Percentiles rank a stretch among this genome's conserved stretches.
These are phyloP conservation scores for Nemania sp. DNA, from an alignment of 2,329 filamentous ascomycete species.

Conservation along the genomic window DNA sequence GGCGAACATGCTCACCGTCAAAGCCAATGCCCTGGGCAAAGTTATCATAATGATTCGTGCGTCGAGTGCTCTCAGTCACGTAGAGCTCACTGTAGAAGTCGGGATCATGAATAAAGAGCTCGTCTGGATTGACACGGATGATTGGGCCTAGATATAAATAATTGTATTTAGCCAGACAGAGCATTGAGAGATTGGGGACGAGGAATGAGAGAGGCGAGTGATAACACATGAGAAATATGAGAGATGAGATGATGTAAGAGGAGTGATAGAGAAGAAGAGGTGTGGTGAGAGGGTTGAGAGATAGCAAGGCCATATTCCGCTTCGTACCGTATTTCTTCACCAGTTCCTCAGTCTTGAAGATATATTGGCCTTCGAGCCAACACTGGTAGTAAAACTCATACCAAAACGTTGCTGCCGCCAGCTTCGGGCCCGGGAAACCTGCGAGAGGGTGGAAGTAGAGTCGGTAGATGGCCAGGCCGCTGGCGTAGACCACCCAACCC, in stretches of 20 bases:
- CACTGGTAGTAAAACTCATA: slow-evolving; percentile 34
- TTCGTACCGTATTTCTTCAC: slow-evolving; percentile 40
- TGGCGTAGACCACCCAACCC: slow-evolving; percentile 9
- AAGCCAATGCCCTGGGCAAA: slow-evolving; percentile 27
- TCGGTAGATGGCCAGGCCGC: slow-evolving; percentile 27
- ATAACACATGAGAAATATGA: too few species aligned
- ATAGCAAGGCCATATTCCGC: too few species aligned
- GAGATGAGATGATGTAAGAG: too few species aligned
- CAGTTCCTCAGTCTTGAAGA: slow-evolving; percentile 38
- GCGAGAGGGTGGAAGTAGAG: slow-evolving; percentile 30
- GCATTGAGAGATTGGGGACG: too few species aligned
- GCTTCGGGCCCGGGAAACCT: slow-evolving; percentile 34
- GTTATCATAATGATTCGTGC: slow-evolving; percentile 25
- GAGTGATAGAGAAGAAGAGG: too few species aligned
- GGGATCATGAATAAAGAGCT: slow-evolving; percentile 33
- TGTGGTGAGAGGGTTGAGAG: too few species aligned
- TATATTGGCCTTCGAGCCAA: slow-evolving; percentile 32
- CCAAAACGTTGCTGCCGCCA: slow-evolving; percentile 28
- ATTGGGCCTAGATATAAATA: slow-evolving; percentile 22
- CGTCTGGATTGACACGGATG: slow-evolving; percentile 34
- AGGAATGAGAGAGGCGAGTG: too few species aligned
- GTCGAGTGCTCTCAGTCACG: slow-evolving; percentile 21
- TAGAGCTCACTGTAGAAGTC: slow-evolving; percentile 28
- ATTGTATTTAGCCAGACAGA: neutral
- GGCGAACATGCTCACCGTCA: slow-evolving; percentile 20